Conservation (phyloP, 2,329 filamentous ascomycete species). For the Clarireedia homoeocarpa region DNA sequence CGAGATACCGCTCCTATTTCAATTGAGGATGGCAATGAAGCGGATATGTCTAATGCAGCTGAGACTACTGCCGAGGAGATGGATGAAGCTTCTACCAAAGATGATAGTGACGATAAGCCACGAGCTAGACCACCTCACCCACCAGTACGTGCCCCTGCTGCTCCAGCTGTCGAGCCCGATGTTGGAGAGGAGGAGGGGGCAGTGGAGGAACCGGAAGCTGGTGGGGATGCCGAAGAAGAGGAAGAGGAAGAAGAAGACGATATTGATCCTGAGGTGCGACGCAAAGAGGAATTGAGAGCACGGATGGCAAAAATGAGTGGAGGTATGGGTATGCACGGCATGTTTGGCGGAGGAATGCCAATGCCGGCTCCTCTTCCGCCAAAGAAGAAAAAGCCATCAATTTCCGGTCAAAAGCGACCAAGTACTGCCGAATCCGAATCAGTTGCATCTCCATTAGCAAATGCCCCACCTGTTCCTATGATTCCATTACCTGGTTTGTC, state of each 20-base stretch:
- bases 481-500: constrained; percentile 69
- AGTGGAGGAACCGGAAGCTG: constrained; percentile 33
- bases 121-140: constrained; percentile 25
- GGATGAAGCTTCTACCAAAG: constrained; percentile 50
- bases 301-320: constrained; percentile 99
- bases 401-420: constrained; percentile 34
- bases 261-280: constrained; percentile 76
- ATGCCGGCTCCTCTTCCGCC: constrained; percentile 43
- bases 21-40: constrained; percentile 54
- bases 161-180: constrained; percentile 32
- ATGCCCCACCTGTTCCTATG: constrained; percentile 49
- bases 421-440: constrained; percentile 36
- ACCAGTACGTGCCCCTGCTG: constrained; percentile 33
- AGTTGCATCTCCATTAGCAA: constrained; percentile 35
- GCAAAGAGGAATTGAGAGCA: constrained; percentile 81
- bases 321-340: constrained; percentile 92
- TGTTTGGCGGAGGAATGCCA: constrained; percentile 72
- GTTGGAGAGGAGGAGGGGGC: constrained; percentile 40
- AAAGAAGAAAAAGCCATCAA: constrained; percentile 48
- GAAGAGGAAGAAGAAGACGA: constrained; percentile 77
- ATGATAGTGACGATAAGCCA: constrained; percentile 61
- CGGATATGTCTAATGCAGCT: constrained; percentile 56
- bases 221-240: constrained; percentile 47
- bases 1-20: constrained; percentile 33
- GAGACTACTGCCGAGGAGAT: constrained; percentile 56